phyloP scores from a whole-genome alignment of 257 asterid species.

The Fraxinus americana region DNA sequence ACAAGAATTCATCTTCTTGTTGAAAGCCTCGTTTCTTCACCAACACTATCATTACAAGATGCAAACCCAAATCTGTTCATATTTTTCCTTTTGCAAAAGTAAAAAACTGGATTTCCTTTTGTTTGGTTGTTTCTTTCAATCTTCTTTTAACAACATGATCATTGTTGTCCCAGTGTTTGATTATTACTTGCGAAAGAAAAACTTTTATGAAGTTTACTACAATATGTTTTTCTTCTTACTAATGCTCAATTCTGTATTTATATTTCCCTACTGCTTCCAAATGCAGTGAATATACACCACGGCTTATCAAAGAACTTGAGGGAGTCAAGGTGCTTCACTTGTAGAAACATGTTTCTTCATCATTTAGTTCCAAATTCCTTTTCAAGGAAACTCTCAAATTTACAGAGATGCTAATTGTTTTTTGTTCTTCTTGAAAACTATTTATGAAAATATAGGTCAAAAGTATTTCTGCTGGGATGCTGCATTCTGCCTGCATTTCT shows the following conservation, averaged over 20 bases:
- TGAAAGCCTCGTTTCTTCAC: not conserved
- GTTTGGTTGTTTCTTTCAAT: not conserved
- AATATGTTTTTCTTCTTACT: not conserved
- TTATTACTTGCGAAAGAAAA: not conserved
- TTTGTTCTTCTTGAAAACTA: slow-evolving; percentile 21
- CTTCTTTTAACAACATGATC: not conserved
- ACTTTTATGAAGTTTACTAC: not conserved
- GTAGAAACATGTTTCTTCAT: not conserved
- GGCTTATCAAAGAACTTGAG: slow-evolving; percentile 84
- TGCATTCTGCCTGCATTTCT: slow-evolving; percentile 84
- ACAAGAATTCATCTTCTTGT: not conserved
- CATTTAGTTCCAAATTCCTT: slow-evolving; percentile 7
- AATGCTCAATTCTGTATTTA: slow-evolving; percentile 14
- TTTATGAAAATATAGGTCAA: slow-evolving; percentile 57
- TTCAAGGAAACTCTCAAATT: slow-evolving; percentile 18
- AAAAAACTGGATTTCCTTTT: not conserved
- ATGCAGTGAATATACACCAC: slow-evolving; percentile 88
- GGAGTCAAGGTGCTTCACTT: slow-evolving; percentile 69
- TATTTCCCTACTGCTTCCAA: slow-evolving; percentile 21
- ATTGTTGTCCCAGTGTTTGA: not conserved
- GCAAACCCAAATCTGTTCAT: not conserved
- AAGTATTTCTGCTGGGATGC: slow-evolving; percentile 89
- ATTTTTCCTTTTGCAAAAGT: not conserved
- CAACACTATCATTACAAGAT: not conserved
- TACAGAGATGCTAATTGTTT: slow-evolving; percentile 21